Percentiles rank a stretch among this genome's conserved stretches.
Evolutionary conservation across 345 rosid species (phyloP).

Genomic region (Firmiana major): DNA sequence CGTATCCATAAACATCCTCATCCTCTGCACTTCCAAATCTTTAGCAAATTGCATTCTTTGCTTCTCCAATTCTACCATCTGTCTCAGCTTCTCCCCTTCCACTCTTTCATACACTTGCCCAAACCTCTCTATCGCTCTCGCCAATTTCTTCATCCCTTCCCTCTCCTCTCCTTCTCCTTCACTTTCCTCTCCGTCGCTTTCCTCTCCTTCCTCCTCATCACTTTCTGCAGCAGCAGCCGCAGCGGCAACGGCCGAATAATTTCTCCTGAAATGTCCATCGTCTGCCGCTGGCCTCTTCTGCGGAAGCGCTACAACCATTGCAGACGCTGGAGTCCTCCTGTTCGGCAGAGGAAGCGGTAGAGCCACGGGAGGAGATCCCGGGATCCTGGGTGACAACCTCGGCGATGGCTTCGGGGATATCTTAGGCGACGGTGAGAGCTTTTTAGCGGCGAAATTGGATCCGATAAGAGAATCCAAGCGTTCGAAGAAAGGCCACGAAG

Average conservation of each 20-base stretch:
- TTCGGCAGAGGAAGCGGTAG: slow-evolving; percentile 37
- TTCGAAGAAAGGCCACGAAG: slow-evolving; percentile 84
- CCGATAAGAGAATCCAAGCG: slow-evolving; percentile 78
- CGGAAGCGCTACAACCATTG: slow-evolving; percentile 52
- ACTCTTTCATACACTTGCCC: slow-evolving; percentile 85
- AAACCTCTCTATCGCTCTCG: slow-evolving; percentile 70
- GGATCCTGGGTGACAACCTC: slow-evolving; percentile 19
- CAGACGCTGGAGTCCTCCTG: slow-evolving; percentile 32
- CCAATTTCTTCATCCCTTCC: slow-evolving; percentile 58
- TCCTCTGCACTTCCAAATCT: slow-evolving; percentile 94
- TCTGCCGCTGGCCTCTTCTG: slow-evolving; percentile 58
- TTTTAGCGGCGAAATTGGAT: slow-evolving; percentile 42
- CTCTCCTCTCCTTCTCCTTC: slow-evolving; percentile 35
- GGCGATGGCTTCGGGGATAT: slow-evolving; percentile 30
- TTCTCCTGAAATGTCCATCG: slow-evolving; percentile 51
- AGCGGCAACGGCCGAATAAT: slow-evolving; percentile 81
- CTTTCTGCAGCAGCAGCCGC: slow-evolving; percentile 61
- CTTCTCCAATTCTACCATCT: slow-evolving; percentile 97
- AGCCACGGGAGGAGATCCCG: slow-evolving; percentile 51
- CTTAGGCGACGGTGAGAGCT: slow-evolving; percentile 35
- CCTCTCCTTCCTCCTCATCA: slow-evolving; percentile 32
- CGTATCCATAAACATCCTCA: slow-evolving; percentile 89
- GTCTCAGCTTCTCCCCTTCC: slow-evolving; percentile 80
- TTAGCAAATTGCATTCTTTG: slow-evolving; percentile 93
- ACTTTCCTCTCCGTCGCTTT: slow-evolving; percentile 23